A percentile compares a stretch with the other conserved stretches of the same genome.
These are phyloP conservation scores for Vigna trinervia DNA, from an alignment of 306 rosid genomes.

Conservation along the genomic window DNA sequence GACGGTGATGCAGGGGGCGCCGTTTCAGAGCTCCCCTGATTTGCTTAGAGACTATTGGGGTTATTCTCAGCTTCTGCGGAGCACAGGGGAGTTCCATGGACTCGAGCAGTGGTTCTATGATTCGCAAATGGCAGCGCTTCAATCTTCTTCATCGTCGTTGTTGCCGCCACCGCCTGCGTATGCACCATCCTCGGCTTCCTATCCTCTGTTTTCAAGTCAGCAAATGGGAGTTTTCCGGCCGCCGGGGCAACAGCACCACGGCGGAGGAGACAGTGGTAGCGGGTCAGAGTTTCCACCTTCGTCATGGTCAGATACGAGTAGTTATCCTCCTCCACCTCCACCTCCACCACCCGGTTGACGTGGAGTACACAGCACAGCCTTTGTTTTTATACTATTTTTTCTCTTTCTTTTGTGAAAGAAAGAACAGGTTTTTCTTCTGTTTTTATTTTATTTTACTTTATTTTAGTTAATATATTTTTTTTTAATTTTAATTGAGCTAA, in stretches of 20 bases:
- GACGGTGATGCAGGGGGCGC: slow-evolving; percentile 19
- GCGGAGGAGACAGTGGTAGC: slow-evolving; percentile 1
- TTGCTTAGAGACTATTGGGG: slow-evolving; percentile 62
- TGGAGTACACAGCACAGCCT: not conserved
- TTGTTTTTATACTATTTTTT: slow-evolving; percentile 12
- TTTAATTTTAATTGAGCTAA: not conserved
- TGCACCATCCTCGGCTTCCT: slow-evolving; percentile 63
- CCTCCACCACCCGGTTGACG: slow-evolving; percentile 61
- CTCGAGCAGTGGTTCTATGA: slow-evolving; percentile 66
- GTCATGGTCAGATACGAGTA: slow-evolving; percentile 68
- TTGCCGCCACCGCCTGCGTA: slow-evolving; percentile 47
- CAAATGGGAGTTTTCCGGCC: slow-evolving; percentile 51
- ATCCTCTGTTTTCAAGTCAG: slow-evolving; percentile 67
- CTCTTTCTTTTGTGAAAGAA: slow-evolving; percentile 25
- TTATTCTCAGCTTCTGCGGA: slow-evolving; percentile 75
- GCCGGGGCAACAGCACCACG: slow-evolving; percentile 46
- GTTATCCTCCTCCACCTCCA: slow-evolving; percentile 55
- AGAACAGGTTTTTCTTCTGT: slow-evolving; percentile 8
- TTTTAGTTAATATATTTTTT: not conserved
- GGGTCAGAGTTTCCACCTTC: slow-evolving; percentile 48
- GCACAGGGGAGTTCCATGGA: slow-evolving; percentile 60
- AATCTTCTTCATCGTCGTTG: slow-evolving; percentile 48
- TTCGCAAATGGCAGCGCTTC: slow-evolving; percentile 61
- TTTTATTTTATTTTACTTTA: too few relatives aligned
- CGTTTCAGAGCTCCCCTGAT: slow-evolving; percentile 47